Conservation (phyloP, 2,329 filamentous ascomycete genomes). For the Chaetomium globosum region DNA sequence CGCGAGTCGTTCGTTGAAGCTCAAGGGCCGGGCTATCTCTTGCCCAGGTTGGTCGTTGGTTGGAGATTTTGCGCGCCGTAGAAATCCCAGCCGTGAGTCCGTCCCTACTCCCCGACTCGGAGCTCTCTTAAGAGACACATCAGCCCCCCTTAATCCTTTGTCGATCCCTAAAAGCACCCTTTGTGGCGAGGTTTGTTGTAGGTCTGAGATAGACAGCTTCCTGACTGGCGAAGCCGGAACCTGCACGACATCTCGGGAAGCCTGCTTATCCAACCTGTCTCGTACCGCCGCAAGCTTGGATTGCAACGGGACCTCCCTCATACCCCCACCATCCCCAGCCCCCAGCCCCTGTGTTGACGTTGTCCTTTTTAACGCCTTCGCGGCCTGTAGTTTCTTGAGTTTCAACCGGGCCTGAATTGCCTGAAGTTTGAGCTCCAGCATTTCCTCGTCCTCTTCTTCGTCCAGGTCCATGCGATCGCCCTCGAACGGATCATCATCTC, state of each 20-base stretch:
- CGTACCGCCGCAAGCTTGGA: conserved; percentile 35
- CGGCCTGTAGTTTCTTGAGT: conserved; percentile 80
- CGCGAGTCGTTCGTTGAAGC: conserved; percentile 85
- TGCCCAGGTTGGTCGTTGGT: conserved; percentile 40
- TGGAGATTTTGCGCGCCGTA: conserved; percentile 50
- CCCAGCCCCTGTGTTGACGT: conserved; percentile 21
- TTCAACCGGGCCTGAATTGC: conserved; percentile 87
- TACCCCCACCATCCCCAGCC: conserved; percentile 29
- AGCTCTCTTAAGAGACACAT: conserved; percentile 81
- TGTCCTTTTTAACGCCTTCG: conserved; percentile 48
- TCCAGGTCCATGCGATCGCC: conserved; percentile 45
- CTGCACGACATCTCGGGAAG: conserved; percentile 56
- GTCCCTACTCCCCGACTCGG: conserved; percentile 49
- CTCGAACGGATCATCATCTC: conserved; percentile 40
- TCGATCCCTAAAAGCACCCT: conserved; percentile 84
- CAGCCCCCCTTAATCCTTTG: conserved; percentile 73
- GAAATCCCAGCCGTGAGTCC: conserved; percentile 42
- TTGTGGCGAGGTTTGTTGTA: conserved; percentile 74
- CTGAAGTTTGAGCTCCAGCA: conserved; percentile 78
- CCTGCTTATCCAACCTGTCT: conserved; percentile 37
- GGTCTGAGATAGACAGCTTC: conserved; percentile 52
- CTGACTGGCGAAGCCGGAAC: conserved; percentile 76
- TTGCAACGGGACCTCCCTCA: conserved; percentile 37
- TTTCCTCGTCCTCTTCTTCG: conserved; percentile 86
- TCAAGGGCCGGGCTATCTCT: conserved; percentile 48